Evolutionary conservation across 306 rosid species (phyloP).

Genomic region (Medicago arabica): DNA sequence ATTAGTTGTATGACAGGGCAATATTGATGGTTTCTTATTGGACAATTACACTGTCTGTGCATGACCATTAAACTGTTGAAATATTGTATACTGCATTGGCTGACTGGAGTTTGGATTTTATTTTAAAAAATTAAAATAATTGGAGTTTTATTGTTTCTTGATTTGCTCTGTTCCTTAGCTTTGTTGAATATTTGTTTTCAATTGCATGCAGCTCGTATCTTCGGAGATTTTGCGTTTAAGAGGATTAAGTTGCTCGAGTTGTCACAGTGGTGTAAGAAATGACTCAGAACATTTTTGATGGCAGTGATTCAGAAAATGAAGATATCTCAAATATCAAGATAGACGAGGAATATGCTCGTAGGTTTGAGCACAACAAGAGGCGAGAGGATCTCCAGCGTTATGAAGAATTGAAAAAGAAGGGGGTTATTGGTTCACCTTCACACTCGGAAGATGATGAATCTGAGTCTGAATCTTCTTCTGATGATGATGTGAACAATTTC

Average conservation of each 20-base stretch:
- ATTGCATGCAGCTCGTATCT: neutral
- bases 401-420: constrained; percentile 82
- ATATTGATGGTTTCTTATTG: too few species aligned
- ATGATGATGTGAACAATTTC: constrained; percentile 34
- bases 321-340: constrained; percentile 63
- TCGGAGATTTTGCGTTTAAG: constrained; percentile 18
- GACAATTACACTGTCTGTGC: too few species aligned
- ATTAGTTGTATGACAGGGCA: too few species aligned
- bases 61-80: too few species aligned
- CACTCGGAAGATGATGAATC: constrained; percentile 50
- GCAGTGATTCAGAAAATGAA: constrained; percentile 65
- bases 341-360: constrained; percentile 53
- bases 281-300: constrained; percentile 61
- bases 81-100: neutral
- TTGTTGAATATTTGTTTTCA: constrained; percentile 5
- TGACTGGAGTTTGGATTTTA: constrained; percentile 5
- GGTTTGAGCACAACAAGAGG: constrained; percentile 80
- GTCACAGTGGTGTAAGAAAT: constrained; percentile 26
- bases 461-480: constrained; percentile 50
- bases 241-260: neutral
- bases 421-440: constrained; percentile 50
- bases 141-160: neutral
- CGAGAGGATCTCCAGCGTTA: constrained; percentile 83
- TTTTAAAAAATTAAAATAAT: neutral
- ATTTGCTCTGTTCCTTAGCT: neutral